Base-by-base conservation (phyloP, 2,329 filamentous ascomycete genomes). In the Tetracladium maxilliforme region DNA sequence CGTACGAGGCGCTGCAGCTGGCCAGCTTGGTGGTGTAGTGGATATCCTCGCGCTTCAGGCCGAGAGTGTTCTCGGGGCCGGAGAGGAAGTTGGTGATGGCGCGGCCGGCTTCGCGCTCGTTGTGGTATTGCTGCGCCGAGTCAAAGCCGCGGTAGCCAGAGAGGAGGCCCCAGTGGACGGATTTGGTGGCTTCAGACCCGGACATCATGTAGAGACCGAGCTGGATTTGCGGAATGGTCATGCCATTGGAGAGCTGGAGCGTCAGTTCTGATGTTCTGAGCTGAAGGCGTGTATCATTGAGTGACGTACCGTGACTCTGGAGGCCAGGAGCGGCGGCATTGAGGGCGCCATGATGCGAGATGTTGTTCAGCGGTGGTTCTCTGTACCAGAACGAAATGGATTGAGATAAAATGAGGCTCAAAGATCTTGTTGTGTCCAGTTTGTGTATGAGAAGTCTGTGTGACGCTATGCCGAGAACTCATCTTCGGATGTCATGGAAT, bases 11-110 rank as follows among this genome's bases (percentile, higher is more conserved):
- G 38, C 52, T 54, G 42, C 73, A 80, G 30, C 61, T 70, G 2
- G 70, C 70, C 10, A 90, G 61, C 53, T 90, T 92, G 18, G 74
- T 77, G 1, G 81, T 90, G 46, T 81, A 86, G 48, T 81, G 81
- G 26, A 90, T 56, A 39, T 86, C 71, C 29, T 73, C 64, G 5
- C 81, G 64, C 33, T 57, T 63, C 15, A 83, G 44, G 0, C 54
- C 58, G 0, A 54, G 38, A 0, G 47, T 52, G 33, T 69, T 68
- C 9, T 52, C 49, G 4, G 39, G 41, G 26, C 50, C 51, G 19
- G 48, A 39, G 4, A 80, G 49, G 36, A 66, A 79, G 12, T 58
- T 51, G 4, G 46, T 44, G 33, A 90, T 75, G 7, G 76, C 73
- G 16, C 58, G 52, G 2, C 79, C 80, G 10, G 73, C 69, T 36